Evolutionary conservation across 352 stramenopile genomes (phyloP).

Genomic region (Pythium diclinum): DNA sequence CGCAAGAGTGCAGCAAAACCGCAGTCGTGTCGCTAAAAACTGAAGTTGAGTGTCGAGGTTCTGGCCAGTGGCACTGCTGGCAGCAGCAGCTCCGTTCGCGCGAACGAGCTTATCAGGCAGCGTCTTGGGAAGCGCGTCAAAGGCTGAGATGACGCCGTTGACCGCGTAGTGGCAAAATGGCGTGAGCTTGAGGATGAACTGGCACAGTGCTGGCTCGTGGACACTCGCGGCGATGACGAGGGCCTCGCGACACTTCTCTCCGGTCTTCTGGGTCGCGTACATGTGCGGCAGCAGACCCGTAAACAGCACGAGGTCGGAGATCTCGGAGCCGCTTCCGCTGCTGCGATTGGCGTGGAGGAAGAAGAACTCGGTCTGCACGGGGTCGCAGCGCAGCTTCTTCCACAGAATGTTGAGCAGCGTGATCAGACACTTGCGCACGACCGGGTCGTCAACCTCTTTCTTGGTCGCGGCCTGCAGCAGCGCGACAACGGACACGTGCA

Average conservation of each 20-base stretch:
- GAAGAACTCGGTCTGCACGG: conserved; percentile 87
- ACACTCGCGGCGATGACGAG: conserved; percentile 76
- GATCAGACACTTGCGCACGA: conserved; percentile 84
- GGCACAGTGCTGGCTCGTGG: conserved; percentile 71
- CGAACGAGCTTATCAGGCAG: conserved; percentile 33
- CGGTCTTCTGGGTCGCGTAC: conserved; percentile 75
- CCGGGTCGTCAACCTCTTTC: conserved; percentile 76
- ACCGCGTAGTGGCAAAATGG: conserved; percentile 87
- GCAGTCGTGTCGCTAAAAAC: conserved; percentile 57
- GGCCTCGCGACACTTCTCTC: conserved; percentile 80
- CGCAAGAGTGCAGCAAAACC: conserved; percentile 79
- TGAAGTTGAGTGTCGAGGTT: conserved; percentile 34
- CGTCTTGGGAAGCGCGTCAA: conserved; percentile 73
- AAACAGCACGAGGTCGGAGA: conserved; percentile 81
- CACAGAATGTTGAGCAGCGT: conserved; percentile 78
- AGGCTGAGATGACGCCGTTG: conserved; percentile 80
- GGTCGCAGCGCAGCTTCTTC: conserved; percentile 82
- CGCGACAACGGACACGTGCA: conserved; percentile 76
- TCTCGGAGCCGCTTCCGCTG: conserved; percentile 32
- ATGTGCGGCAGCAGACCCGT: conserved; percentile 82
- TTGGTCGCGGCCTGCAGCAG: conserved; percentile 78
- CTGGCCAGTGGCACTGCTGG: not conserved
- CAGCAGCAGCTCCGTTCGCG: not conserved
- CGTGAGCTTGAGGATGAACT: conserved; percentile 83
- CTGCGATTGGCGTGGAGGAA: conserved; percentile 63